Percentiles rank a stretch among this genome's conserved stretches.
Evolutionary conservation across 768 basidiomycete genomes (phyloP).

Genomic region (Cubamyces sp.): DNA sequence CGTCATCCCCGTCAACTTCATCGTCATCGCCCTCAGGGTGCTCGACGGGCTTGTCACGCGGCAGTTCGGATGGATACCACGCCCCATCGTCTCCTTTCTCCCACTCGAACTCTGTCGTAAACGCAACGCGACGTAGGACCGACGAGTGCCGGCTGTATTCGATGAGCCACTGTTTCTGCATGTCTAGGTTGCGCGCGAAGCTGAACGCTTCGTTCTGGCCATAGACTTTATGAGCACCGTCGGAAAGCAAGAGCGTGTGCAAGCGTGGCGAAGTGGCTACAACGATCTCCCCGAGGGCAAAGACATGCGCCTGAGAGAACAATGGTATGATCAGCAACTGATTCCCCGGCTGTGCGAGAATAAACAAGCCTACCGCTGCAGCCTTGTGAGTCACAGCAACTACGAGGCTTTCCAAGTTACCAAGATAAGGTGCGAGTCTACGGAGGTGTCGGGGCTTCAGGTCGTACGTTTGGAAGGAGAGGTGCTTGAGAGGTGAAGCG

Average conservation of each 20-base stretch:
- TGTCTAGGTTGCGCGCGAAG: neutral
- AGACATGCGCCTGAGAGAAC: neutral
- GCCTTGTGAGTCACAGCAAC: too few species aligned
- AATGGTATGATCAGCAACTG: too few species aligned
- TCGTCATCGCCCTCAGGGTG: too few species aligned
- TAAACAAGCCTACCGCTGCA: too few species aligned
- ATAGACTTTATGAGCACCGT: neutral
- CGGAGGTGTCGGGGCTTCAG: too few species aligned
- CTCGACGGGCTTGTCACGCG: neutral
- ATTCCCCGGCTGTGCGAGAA: too few species aligned
- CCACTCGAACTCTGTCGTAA: conserved; percentile 16
- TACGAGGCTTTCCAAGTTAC: too few species aligned
- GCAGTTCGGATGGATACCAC: neutral
- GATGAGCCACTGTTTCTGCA: neutral
- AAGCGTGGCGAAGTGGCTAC: neutral
- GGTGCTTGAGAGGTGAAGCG: too few species aligned
- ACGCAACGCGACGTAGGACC: conserved; percentile 9
- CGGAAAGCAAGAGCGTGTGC: conserved; percentile 5
- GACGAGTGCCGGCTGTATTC: neutral
- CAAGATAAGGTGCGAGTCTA: too few species aligned
- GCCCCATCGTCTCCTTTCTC: neutral
- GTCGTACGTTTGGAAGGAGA: too few species aligned
- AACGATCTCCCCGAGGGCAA: neutral
- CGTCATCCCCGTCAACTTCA: too few species aligned
- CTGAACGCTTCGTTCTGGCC: neutral